phyloP scores from a whole-genome alignment of 208 protist species.

The Acanthamoeba healyi region DNA sequence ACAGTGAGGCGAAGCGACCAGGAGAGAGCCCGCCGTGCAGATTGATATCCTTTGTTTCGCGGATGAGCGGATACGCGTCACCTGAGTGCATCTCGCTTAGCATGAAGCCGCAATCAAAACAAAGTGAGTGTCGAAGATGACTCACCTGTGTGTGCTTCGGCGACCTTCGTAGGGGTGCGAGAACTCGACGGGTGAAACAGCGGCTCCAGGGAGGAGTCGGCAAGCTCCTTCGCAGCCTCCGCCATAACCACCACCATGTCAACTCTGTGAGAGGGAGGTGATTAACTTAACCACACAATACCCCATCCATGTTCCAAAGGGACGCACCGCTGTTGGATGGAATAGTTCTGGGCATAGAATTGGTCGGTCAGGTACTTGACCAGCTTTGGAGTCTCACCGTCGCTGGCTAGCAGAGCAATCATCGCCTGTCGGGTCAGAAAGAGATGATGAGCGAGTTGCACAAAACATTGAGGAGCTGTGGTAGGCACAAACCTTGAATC shows the following conservation, averaged over 20 bases:
- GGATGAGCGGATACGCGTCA: neutral
- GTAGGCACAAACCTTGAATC: neutral
- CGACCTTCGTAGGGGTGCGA: neutral
- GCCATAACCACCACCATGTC: slow-evolving; percentile 58
- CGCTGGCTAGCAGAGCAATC: slow-evolving; percentile 47
- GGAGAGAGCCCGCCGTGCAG: neutral
- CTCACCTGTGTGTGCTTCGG: too few relatives aligned
- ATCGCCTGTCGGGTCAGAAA: neutral
- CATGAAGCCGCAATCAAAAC: too few relatives aligned
- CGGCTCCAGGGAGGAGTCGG: slow-evolving; percentile 6
- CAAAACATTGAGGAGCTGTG: too few relatives aligned
- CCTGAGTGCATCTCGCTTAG: too few relatives aligned
- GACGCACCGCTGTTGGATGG: slow-evolving; percentile 3
- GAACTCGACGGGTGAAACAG: neutral
- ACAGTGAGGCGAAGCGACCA: neutral
- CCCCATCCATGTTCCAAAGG: neutral
- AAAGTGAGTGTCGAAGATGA: too few relatives aligned
- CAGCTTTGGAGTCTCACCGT: neutral
- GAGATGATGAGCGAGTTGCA: neutral
- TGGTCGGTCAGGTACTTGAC: slow-evolving; percentile 35
- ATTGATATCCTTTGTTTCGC: slow-evolving; percentile 11
- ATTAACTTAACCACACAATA: neutral
- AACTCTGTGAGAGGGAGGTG: neutral
- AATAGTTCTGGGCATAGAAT: slow-evolving; percentile 64
- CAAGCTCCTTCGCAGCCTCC: slow-evolving; percentile 49